Percentiles rank a stretch among this genome's conserved stretches.
Conservation (phyloP, 371 early-diverging fungal genomes). For the Gilbertella persicaria region DNA sequence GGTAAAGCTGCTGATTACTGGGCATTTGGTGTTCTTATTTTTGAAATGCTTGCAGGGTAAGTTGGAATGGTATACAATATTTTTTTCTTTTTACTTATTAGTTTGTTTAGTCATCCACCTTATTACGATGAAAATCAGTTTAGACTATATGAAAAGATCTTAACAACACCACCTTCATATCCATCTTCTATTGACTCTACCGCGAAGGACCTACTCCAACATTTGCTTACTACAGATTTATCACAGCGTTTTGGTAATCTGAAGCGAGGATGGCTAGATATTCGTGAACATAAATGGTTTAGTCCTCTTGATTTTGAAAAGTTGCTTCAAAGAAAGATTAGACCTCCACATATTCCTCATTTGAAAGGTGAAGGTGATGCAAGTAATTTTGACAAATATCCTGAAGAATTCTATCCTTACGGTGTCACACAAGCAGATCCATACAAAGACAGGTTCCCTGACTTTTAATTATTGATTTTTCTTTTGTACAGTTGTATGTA, state of each 20-base stretch:
- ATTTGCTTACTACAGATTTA: slow-evolving; percentile 81
- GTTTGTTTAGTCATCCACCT: slow-evolving; percentile 69
- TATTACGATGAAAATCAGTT: slow-evolving; percentile 95
- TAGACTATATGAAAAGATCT: slow-evolving; percentile 90
- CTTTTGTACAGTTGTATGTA: too few species aligned
- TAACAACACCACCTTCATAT: slow-evolving; percentile 74
- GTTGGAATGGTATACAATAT: not conserved
- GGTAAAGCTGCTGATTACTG: slow-evolving; percentile 92
- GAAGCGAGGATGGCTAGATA: slow-evolving; percentile 70
- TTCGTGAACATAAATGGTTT: slow-evolving; percentile 77
- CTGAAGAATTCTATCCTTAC: slow-evolving; percentile 45
- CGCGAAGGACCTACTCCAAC: slow-evolving; percentile 86
- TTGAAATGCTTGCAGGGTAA: slow-evolving; percentile 87
- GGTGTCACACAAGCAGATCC: slow-evolving; percentile 23
- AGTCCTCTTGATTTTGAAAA: slow-evolving; percentile 67
- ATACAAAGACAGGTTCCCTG: slow-evolving; percentile 29
- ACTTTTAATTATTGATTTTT: too few species aligned
- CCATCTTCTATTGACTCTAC: slow-evolving; percentile 84
- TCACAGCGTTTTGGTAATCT: slow-evolving; percentile 88
- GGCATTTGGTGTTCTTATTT: slow-evolving; percentile 92
- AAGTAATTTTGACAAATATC: slow-evolving; percentile 65
- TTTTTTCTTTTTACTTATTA: slow-evolving; percentile 3
- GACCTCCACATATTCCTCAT: slow-evolving; percentile 72
- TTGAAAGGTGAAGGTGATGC: slow-evolving; percentile 64
- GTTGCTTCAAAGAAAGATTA: slow-evolving; percentile 54